These are phyloP conservation scores for Diaporthe sp. DNA, from an alignment of 2,329 filamentous ascomycete species.

Conservation along the genomic window DNA sequence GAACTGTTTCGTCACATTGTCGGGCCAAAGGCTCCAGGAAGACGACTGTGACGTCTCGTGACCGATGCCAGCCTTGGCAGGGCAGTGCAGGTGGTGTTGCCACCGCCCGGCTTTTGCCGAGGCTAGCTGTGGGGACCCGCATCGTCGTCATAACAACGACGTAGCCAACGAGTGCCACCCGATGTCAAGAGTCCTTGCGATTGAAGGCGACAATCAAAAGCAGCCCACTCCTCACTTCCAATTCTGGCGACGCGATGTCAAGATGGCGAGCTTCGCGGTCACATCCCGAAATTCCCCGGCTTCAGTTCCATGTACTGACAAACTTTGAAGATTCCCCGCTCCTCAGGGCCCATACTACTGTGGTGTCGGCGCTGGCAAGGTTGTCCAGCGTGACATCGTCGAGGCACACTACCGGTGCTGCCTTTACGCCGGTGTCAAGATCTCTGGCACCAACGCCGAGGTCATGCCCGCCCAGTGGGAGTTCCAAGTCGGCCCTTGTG, in stretches of 20 bases:
- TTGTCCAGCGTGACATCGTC: constrained; percentile 97
- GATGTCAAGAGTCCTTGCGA: background rate
- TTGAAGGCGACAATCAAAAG: background rate
- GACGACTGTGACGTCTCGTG: background rate
- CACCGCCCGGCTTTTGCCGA: background rate
- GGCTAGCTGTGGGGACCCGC: constrained; percentile 3
- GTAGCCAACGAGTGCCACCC: background rate
- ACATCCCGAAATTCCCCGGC: too few species aligned
- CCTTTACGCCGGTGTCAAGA: constrained; percentile 89
- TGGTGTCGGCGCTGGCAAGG: constrained; percentile 95
- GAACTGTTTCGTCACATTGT: background rate
- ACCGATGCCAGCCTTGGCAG: background rate
- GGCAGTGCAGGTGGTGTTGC: background rate
- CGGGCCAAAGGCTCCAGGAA: background rate
- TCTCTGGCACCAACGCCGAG: constrained; percentile 98
- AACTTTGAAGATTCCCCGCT: constrained; percentile 79
- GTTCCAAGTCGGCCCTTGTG: constrained; percentile 93
- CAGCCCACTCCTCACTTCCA: background rate
- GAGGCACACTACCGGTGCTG: constrained; percentile 81
- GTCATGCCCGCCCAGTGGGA: constrained; percentile 99
- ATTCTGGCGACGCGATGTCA: background rate
- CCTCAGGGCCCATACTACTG: constrained; percentile 98
- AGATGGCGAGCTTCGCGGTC: background rate
- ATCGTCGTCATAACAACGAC: background rate
- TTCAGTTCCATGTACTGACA: background rate